Evolutionary conservation across 2,329 filamentous ascomycete species (phyloP), one percentile per base, ranked within the genome.

Genomic region (Sclerotiophoma versabilis): DNA sequence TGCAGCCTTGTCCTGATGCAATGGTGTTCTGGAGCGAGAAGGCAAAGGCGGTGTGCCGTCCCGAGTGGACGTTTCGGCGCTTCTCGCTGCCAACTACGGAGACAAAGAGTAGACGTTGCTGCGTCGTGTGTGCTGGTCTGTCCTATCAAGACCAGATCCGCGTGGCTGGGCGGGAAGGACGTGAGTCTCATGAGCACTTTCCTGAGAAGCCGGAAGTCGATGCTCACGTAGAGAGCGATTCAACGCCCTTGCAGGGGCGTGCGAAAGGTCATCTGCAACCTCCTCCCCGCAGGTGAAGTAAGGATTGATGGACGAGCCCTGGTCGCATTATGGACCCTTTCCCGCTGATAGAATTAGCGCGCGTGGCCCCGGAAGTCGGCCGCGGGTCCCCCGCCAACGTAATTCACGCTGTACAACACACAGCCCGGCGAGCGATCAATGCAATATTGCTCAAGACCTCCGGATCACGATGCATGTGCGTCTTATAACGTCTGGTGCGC

Each of bases 351-450:
- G 25, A 20, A 23, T 43, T 54, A 43, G 51, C 41, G 51, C 45
- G 33, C 45, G 48, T 47, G 42, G 36, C 8, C 30, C 30, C 30
- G 47, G 12, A 43, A 22, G 32, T 42, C 38, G 39, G 39, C 27
- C 15, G 39, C 23, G 19, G 32, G 23, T 39, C 29, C 50, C 51
- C 39, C 51, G 51, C 51, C 51, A 41, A 38, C 39, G 14, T 15
- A 41, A 29, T 54, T 49, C 27, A 54, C 52, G 51, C 45, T 45
- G 51, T 54, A 54, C 50, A 43, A 54, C 50, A 49, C 51, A 54
- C 47, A 45, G 51, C 39, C 45, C n/a, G 29, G 44, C 32, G 3
- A 43, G 42, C 42, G 42, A 47, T 51, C 53, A 29, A 46, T 42
- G 53, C 41, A 42, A 47, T 51, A 50, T 47, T 17, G 36, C 37